phyloP scores from a whole-genome alignment of 495 filamentous ascomycete genomes.

The Penicillium manginii region DNA sequence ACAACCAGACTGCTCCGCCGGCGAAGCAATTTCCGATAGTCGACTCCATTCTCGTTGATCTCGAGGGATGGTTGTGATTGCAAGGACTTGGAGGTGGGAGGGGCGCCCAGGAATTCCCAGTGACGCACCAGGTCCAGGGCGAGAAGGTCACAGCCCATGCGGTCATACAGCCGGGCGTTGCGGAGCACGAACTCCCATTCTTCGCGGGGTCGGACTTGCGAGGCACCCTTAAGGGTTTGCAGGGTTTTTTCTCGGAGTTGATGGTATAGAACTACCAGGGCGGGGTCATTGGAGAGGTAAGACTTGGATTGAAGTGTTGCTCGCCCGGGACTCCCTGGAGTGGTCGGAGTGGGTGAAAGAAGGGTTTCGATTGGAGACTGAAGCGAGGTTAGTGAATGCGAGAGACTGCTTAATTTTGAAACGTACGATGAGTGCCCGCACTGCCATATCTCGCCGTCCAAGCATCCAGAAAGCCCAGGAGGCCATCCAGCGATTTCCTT shows the following conservation, averaged over 20 bases:
- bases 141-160: slow-evolving; percentile 96
- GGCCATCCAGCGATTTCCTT: slow-evolving; percentile 91
- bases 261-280: slow-evolving; percentile 81
- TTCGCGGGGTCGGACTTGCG: slow-evolving; percentile 73
- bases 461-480: slow-evolving; percentile 98
- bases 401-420: background rate
- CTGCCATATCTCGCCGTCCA: slow-evolving; percentile 78
- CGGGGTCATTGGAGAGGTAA: slow-evolving; percentile 89
- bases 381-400: slow-evolving; percentile 10
- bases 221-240: slow-evolving; percentile 82
- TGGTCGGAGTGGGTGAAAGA: slow-evolving; percentile 47
- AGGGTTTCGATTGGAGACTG: slow-evolving; percentile 79
- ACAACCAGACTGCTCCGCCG: slow-evolving; percentile 79
- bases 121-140: slow-evolving; percentile 81
- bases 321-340: slow-evolving; percentile 49
- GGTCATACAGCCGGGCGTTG: slow-evolving; percentile 83
- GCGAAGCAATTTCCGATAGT: slow-evolving; percentile 69
- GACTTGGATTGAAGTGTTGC: slow-evolving; percentile 67
- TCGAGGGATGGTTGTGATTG: slow-evolving; percentile 26
- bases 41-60: slow-evolving; percentile 48
- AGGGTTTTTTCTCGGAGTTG: slow-evolving; percentile 85
- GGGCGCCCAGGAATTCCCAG: slow-evolving; percentile 76
- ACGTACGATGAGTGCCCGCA: slow-evolving; percentile 73
- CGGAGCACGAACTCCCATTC: slow-evolving; percentile 93
- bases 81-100: slow-evolving; percentile 33